Base-by-base conservation (phyloP, 371 early-diverging fungal genomes). In the Chytridium lagenaria region DNA sequence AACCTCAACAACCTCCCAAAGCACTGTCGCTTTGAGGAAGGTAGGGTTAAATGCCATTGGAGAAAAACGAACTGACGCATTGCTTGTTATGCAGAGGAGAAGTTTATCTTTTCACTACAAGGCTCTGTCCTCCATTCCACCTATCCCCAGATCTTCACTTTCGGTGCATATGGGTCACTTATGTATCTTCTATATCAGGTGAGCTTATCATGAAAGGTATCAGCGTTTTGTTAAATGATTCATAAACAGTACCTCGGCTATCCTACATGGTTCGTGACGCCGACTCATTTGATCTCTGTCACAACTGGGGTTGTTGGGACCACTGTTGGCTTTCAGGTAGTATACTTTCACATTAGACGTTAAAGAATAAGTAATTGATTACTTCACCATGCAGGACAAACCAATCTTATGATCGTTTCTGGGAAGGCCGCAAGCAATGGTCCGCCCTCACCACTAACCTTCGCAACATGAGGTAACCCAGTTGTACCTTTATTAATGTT, bases 321-420 rank as follows among this genome's bases (percentile, higher is more conserved):
- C n/a, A 2, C 28, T 66, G 49, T 28, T 66, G 22, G 66, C 66
- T 33, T 66, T 66, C 44, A 37, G 57, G 57, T 57, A 10, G 57
- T n/a, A 30, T 7, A 57, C 26, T 5, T 57, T 5, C 7, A 5
- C 10, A 15, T 57, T 10, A 57, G 57, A 7, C 23, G 57, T 7
- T 57, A 5, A 26, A 5, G 57, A 57, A 57, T 57, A 23, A 7
- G 80, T 92, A 51, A 90, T 44, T 57, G 15, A 10, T n/a, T n/a
- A n/a, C n/a, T n/a, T n/a, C n/a, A n/a, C n/a, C n/a, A n/a, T n/a
- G 7, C 26, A 57, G 66, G 37, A 66, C 66, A 22, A 66, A 66
- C 66, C 66, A 66, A 44, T 40, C 44, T 40, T 66, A 69, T 40
- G 70, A 69, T 51, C 70, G 70, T n/a, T 69, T 69, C 59, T 69